Evolutionary conservation across 352 stramenopile species (phyloP).

Genomic region (Phytopythium ostracodes): DNA sequence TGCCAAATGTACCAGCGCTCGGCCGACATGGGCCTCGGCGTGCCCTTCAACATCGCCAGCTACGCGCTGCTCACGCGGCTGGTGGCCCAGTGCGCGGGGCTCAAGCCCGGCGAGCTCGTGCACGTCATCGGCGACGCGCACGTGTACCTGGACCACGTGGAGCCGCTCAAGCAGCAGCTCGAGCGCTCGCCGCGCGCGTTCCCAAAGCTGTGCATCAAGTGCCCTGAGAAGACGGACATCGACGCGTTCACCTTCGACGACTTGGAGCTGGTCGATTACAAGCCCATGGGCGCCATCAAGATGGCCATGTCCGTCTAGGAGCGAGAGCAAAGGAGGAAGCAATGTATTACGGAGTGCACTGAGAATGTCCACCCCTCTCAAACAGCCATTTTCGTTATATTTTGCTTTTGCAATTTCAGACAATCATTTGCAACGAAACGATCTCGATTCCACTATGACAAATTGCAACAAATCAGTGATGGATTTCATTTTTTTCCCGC

Average conservation of each 20-base stretch:
- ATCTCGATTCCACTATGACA: too few relatives aligned
- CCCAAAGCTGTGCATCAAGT: slow-evolving; percentile 92
- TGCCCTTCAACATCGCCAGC: slow-evolving; percentile 99
- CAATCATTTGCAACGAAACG: too few relatives aligned
- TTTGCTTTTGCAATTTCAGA: too few relatives aligned
- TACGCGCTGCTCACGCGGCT: slow-evolving; percentile 98
- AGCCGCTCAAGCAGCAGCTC: slow-evolving; percentile 96
- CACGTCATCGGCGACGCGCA: slow-evolving; percentile 99
- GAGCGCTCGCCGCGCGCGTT: slow-evolving; percentile 91
- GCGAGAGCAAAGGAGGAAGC: neutral
- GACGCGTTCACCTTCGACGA: slow-evolving; percentile 96
- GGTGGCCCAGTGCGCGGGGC: slow-evolving; percentile 92
- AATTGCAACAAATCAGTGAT: too few relatives aligned
- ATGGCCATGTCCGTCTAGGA: slow-evolving; percentile 98
- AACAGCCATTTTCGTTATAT: too few relatives aligned
- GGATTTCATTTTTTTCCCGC: too few relatives aligned
- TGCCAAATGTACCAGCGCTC: slow-evolving; percentile 99
- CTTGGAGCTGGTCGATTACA: slow-evolving; percentile 96
- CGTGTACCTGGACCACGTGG: slow-evolving; percentile 99
- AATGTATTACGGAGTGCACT: too few relatives aligned
- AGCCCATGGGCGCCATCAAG: slow-evolving; percentile 96
- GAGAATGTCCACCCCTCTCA: too few relatives aligned
- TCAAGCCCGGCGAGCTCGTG: slow-evolving; percentile 97
- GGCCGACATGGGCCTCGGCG: slow-evolving; percentile 98
- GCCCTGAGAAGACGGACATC: slow-evolving; percentile 86